Base-by-base conservation (phyloP, 2,329 filamentous ascomycete species). In the Fusarium paranaense region DNA sequence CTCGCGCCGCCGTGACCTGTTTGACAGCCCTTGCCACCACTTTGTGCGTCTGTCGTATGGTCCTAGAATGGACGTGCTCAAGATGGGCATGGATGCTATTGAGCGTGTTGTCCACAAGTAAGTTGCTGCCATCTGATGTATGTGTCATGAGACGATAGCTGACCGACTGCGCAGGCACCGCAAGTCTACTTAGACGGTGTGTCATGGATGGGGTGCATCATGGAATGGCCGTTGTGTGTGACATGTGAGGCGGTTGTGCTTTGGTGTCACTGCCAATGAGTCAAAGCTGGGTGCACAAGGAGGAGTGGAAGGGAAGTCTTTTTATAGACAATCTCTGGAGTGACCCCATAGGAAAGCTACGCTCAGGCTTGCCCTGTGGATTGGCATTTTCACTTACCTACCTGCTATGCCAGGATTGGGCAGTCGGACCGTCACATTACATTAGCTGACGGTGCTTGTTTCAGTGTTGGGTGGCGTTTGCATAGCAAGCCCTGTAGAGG, bases 1-100 rank as follows among this genome's bases (percentile, higher is more conserved):
- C 5, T 93, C 93, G 38, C 93, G 95, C 82, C 90, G 96, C 74
- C 89, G 96, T 81, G 96, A 98, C 83, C 84, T 98, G 76, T 98
- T 98, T 76, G 96, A 98, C 85, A 94, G 91, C 76, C 96, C 96
- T 69, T 98, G 96, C 84, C 96, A 98, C 84, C 93, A 97, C 85
- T 97, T 96, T 81, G 93, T 97, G 32, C 90, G 95, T 62, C 89
- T 97, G 78, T 95, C 92, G 65, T 97, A 97, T 80, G 95, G 95
- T 0, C 95, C 95, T 5, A 92, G 89, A 79, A 93, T 96, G 91
- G 93, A 95, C 13, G 90, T 90, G 42, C 85, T 97, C 66, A 91
- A 92, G 87, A 91, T 89, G 84, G 95, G 95, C 37, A 88, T 96
- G 70, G 94, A 97, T 81, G 94, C 93, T 45, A 96, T 97, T 78